Percentiles rank a stretch among this genome's conserved stretches.
These are phyloP conservation scores for Sanghuangporus weigelae DNA, from an alignment of 1,284 basidiomycete genomes.

Conservation along the genomic window DNA sequence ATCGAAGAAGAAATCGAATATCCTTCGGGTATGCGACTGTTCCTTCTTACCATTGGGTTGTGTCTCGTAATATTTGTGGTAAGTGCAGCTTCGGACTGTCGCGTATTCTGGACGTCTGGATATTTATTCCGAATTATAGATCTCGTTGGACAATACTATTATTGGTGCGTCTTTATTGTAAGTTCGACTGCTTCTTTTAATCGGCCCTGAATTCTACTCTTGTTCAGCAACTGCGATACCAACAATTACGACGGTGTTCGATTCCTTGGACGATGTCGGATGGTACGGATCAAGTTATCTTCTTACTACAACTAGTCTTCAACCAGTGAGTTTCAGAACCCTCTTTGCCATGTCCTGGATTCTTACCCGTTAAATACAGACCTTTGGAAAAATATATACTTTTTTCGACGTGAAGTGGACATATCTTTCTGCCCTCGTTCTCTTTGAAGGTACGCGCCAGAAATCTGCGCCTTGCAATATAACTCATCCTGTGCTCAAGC, in stretches of 20 bases:
- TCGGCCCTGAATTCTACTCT: neutral
- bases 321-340: constrained; percentile 10
- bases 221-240: constrained; percentile 30
- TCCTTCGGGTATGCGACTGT: constrained; percentile 5
- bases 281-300: constrained; percentile 30
- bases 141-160: constrained; percentile 34
- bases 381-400: constrained; percentile 21
- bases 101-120: neutral
- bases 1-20: constrained; percentile 4
- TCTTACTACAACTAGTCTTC: constrained; percentile 26
- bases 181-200: neutral
- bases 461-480: neutral
- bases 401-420: constrained; percentile 25
- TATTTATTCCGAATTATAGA: constrained; percentile 5
- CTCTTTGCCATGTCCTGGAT: neutral
- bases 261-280: constrained; percentile 18
- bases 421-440: constrained; percentile 28
- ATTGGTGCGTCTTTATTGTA: constrained; percentile 20
- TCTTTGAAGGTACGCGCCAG: constrained; percentile 26
- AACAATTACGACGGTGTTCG: constrained; percentile 26
- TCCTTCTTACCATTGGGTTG: constrained; percentile 15
- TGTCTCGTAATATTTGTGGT: constrained; percentile 18
- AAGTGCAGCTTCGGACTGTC: neutral
- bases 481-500: constrained; percentile 17
- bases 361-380: neutral